Evolutionary conservation across 257 asterid genomes (phyloP).

Genomic region (Ballota nigra): DNA sequence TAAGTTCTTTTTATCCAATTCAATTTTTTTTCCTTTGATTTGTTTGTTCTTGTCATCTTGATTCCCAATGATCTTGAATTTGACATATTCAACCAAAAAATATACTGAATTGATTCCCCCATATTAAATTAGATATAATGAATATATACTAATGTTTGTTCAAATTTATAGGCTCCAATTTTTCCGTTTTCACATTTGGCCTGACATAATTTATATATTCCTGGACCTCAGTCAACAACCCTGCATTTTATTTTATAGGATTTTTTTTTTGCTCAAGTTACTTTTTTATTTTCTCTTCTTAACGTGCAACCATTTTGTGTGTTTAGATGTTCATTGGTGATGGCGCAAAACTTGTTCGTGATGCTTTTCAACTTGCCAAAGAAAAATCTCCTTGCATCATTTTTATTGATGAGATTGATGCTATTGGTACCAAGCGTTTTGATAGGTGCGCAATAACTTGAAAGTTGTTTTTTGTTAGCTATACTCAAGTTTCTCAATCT

Average conservation of each 20-base stretch:
- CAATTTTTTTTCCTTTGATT: background rate
- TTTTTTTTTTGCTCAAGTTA: background rate
- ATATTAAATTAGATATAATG: background rate
- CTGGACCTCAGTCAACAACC: background rate
- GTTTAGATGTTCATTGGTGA: conserved; percentile 83
- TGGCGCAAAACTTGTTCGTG: conserved; percentile 94
- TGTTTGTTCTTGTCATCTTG: background rate
- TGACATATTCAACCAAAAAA: background rate
- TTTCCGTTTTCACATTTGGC: background rate
- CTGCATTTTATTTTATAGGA: background rate
- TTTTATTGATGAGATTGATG: conserved; percentile 94
- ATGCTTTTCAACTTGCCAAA: conserved; percentile 90
- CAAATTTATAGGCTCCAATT: background rate
- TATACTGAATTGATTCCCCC: background rate
- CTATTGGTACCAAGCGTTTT: conserved; percentile 90
- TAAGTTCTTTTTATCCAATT: background rate
- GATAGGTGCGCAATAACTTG: conserved; percentile 50
- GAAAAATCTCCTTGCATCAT: conserved; percentile 95
- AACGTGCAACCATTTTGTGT: conserved; percentile 6
- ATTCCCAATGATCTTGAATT: background rate
- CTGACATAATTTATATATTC: background rate
- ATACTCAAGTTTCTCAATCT: background rate
- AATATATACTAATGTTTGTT: background rate
- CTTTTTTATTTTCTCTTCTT: background rate
- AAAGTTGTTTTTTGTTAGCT: background rate